Evolutionary conservation across 1,284 basidiomycete genomes (phyloP).

Genomic region (Apiotrichum sp.): DNA sequence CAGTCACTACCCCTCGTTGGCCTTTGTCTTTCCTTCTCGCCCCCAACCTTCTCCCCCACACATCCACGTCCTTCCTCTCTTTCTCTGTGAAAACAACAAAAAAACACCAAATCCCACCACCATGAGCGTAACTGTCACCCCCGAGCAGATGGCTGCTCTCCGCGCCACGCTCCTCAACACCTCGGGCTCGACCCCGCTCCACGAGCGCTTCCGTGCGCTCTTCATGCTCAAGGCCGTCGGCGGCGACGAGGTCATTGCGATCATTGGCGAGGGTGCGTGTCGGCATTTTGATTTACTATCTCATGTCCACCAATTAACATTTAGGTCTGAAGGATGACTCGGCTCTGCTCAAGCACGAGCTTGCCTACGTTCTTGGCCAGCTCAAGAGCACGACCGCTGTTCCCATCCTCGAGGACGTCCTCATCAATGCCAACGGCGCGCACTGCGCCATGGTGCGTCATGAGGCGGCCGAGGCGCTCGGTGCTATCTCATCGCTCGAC

Average conservation of each 20-base stretch:
- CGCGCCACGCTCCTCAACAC: constrained; percentile 63
- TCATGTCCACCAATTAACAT: neutral
- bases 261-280: constrained; percentile 72
- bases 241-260: constrained; percentile 66
- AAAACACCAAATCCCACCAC: constrained; percentile 15
- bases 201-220: constrained; percentile 83
- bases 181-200: constrained; percentile 66
- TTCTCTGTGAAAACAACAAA: no score
- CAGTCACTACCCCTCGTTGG: no score
- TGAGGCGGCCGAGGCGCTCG: constrained; percentile 98
- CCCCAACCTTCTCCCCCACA: no score
- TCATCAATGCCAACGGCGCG: constrained; percentile 56
- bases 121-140: constrained; percentile 36
- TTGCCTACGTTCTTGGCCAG: constrained; percentile 96
- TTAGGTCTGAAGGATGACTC: constrained; percentile 80
- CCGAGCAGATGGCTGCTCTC: constrained; percentile 35
- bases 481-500: constrained; percentile 70
- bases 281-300: neutral
- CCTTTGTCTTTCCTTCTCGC: no score
- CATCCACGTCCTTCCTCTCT: no score
- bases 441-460: constrained; percentile 87
- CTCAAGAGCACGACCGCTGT: constrained; percentile 70
- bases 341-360: constrained; percentile 90
- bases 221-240: constrained; percentile 86
- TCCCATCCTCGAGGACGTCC: constrained; percentile 68